phyloP scores from a whole-genome alignment of 1,139 yeast species.

The Hyphopichia khmerensis region DNA sequence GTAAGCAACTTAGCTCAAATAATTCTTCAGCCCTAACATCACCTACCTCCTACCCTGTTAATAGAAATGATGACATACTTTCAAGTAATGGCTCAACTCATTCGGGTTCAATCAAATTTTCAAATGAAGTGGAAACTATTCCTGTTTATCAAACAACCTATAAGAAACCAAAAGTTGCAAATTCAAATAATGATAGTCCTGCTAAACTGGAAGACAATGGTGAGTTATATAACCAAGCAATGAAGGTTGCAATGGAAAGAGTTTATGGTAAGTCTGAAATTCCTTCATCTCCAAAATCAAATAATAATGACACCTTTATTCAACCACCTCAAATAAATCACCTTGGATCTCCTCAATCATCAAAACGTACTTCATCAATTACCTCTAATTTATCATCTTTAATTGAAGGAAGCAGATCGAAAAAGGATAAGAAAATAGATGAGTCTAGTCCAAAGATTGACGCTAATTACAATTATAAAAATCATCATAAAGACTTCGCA shows the following conservation, averaged over 20 bases:
- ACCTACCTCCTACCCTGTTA: neutral
- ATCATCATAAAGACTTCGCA: constrained; percentile 40
- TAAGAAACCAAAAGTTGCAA: neutral
- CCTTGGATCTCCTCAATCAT: constrained; percentile 4
- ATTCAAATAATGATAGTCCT: neutral
- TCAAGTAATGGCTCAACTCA: constrained; percentile 17
- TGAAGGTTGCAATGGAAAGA: constrained; percentile 40
- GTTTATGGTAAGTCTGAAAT: constrained; percentile 31
- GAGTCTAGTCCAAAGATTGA: constrained; percentile 19
- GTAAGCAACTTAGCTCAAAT: neutral
- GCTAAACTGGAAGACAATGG: constrained; percentile 1
- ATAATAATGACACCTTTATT: neutral
- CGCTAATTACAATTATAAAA: constrained; percentile 31
- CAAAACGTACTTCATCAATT: constrained; percentile 8
- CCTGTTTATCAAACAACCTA: constrained; percentile 18
- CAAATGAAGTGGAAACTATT: constrained; percentile 41
- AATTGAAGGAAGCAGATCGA: constrained; percentile 1
- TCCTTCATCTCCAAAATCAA: neutral
- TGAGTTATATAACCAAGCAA: constrained; percentile 35
- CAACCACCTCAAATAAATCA: neutral
- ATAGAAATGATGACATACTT: constrained; percentile 6
- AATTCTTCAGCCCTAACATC: neutral
- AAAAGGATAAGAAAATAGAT: constrained; percentile 12
- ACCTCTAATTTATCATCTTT: constrained; percentile 6
- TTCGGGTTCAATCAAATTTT: constrained; percentile 37